Percentiles rank a stretch among this genome's conserved stretches.
These are phyloP conservation scores for Hericium rajendrae DNA, from an alignment of 768 basidiomycete genomes.

Conservation along the genomic window DNA sequence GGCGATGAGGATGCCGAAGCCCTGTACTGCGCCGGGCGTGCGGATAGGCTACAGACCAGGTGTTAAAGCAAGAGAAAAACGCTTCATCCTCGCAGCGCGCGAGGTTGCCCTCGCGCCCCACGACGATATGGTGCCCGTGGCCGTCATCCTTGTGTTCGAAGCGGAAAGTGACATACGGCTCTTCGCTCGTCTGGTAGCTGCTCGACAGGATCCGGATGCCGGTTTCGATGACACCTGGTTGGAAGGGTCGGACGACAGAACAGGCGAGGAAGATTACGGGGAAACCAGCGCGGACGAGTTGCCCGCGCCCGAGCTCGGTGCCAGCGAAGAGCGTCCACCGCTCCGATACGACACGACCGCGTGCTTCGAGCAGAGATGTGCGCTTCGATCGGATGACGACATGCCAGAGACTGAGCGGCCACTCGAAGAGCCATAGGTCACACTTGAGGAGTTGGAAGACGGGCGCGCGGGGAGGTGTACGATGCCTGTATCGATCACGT, in stretches of 20 bases:
- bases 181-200: constrained; percentile 16
- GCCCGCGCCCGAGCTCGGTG: not conserved
- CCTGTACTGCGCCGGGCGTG: too few species aligned
- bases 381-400: too few species aligned
- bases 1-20: too few species aligned
- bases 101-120: constrained; percentile 59
- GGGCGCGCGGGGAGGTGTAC: not conserved
- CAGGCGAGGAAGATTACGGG: not conserved
- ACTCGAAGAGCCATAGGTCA: too few species aligned
- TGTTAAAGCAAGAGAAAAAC: not conserved
- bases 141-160: constrained; percentile 59
- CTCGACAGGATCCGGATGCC: constrained; percentile 3
- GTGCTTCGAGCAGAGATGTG: too few species aligned
- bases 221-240: not conserved
- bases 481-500: constrained; percentile 5
- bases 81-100: constrained; percentile 70
- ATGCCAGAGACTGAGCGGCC: too few species aligned
- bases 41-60: too few species aligned
- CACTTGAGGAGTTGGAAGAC: not conserved
- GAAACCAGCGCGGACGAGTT: not conserved
- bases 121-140: constrained; percentile 60
- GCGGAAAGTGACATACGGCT: constrained; percentile 44
- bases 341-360: too few species aligned
- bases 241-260: not conserved
- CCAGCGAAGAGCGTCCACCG: not conserved